Conservation (phyloP, 345 rosid species). For the Pistacia vera region DNA sequence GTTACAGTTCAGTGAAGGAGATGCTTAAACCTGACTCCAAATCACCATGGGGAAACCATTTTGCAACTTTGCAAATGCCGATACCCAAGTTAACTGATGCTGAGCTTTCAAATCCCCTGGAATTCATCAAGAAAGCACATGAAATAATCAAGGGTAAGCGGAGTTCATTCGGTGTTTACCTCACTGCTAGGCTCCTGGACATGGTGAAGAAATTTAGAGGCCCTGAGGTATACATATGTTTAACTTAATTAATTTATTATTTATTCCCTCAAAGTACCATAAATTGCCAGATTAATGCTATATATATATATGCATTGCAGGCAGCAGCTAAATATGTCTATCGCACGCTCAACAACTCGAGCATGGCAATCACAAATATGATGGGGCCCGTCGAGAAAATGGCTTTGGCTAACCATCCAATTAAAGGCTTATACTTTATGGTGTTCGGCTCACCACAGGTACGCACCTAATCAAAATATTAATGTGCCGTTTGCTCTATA, state of each 20-base stretch:
- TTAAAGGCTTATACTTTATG: conserved; percentile 38
- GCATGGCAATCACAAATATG: conserved; percentile 41
- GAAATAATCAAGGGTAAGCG: not conserved
- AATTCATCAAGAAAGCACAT: conserved; percentile 21
- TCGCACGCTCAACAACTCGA: conserved; percentile 14
- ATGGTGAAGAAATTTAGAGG: conserved; percentile 4
- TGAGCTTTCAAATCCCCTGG: conserved; percentile 9
- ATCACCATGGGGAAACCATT: conserved; percentile 45
- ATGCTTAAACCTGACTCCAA: conserved; percentile 34
- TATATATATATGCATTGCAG: not conserved
- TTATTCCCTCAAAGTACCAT: not conserved
- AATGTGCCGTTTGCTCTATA: too few relatives aligned
- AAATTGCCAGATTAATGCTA: not conserved
- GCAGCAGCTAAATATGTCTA: conserved; percentile 8
- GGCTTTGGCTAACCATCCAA: conserved; percentile 40
- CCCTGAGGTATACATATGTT: conserved; percentile 26
- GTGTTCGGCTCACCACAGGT: conserved; percentile 34
- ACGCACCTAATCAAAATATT: too few relatives aligned
- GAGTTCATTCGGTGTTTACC: not conserved
- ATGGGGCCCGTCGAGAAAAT: conserved; percentile 40
- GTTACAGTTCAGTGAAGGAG: conserved; percentile 35
- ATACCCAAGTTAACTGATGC: conserved; percentile 18
- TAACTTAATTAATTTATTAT: not conserved
- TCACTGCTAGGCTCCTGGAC: conserved; percentile 9
- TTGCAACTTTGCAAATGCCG: conserved; percentile 33